A percentile compares a stretch with the other conserved stretches of the same genome.
These are phyloP conservation scores for Entamoeba histolytica DNA, from an alignment of 208 protist species.

Conservation along the genomic window DNA sequence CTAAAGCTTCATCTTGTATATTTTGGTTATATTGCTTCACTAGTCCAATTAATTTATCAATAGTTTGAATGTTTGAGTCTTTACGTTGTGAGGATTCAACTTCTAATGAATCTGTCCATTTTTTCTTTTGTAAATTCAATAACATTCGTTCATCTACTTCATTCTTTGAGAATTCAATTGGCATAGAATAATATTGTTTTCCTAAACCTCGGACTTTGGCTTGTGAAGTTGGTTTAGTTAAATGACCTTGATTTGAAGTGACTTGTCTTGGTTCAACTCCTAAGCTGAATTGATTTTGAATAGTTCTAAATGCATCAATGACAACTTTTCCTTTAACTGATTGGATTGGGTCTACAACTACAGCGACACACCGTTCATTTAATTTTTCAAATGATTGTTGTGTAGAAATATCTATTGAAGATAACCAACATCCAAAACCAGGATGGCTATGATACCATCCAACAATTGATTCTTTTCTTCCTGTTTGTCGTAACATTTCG, in stretches of 20 bases:
- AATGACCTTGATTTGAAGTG: constrained; percentile 92
- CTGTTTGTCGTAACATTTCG: constrained; percentile 91
- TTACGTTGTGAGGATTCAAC: neutral
- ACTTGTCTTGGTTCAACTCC: constrained; percentile 67
- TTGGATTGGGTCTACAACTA: constrained; percentile 99
- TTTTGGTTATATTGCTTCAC: neutral
- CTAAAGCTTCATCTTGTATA: neutral
- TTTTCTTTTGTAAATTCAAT: constrained; percentile 93
- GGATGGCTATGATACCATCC: constrained; percentile 99
- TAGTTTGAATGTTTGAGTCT: neutral
- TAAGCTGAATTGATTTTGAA: neutral
- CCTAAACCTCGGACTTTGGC: constrained; percentile 86
- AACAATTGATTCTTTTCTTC: constrained; percentile 86
- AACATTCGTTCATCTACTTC: constrained; percentile 95
- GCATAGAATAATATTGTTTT: constrained; percentile 95
- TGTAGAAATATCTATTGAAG: constrained; percentile 93
- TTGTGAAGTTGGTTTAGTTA: constrained; percentile 79
- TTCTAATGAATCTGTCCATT: constrained; percentile 53
- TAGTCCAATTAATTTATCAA: neutral
- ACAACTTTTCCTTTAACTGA: constrained; percentile 97
- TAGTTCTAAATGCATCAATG: constrained; percentile 90
- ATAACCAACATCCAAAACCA: constrained; percentile 99
- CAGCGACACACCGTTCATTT: constrained; percentile 81
- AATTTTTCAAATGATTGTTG: constrained; percentile 83
- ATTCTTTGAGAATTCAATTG: constrained; percentile 94